Base-by-base conservation (phyloP, 495 filamentous ascomycete species). In the Beverwykella pulmonaria region DNA sequence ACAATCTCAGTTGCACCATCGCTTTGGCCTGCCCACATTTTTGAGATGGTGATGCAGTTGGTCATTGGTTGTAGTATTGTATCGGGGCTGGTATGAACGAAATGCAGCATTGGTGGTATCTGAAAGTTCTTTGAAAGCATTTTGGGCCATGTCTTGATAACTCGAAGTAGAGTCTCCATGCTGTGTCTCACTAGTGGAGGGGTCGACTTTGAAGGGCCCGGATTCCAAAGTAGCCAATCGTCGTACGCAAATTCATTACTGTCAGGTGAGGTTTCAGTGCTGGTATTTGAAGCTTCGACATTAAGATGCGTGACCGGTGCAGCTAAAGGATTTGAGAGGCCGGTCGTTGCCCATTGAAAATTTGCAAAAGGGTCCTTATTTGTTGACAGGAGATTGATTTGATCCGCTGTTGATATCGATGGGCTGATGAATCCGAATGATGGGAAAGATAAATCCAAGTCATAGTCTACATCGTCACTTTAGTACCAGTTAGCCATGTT, bases 11-110 rank as follows among this genome's bases (percentile, higher is more conserved):
- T 70, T 7, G 76, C 67, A 0, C 75, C 74, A 41, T 63, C 62
- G 9, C 66, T 69, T 50, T 79, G 73, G 12, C 75, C 74, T 55
- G 73, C 60, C 78, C 78, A 80, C 75, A 80, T 76, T 59, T 77
- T 78, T 47, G 65, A 67, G 17, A 80, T 58, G 15, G 76, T 75
- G 10, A 76, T 59, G 64, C 78, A 80, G 23, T 72, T 75, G 20
- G 75, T 73, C n/a, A 80, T 61, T 0, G 74, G 74, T 39, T 41
- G 53, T 0, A 75, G 71, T 22, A 75, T 53, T 20, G 47, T 59
- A 32, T 22, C 12, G 0, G 55, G 52, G 53, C 64, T 49, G 10
- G 73, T 25, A 7, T 77, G 71, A 14, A 71, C 67, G 14, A 53
- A 53, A 59, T 80, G 78, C 14, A 78, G 67, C 12, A 77, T 54